Percentiles rank a stretch among this genome's conserved stretches.
These are phyloP conservation scores for Tinospora cordifolia DNA, from an alignment of 164 flowering plant genomes.

Conservation along the genomic window DNA sequence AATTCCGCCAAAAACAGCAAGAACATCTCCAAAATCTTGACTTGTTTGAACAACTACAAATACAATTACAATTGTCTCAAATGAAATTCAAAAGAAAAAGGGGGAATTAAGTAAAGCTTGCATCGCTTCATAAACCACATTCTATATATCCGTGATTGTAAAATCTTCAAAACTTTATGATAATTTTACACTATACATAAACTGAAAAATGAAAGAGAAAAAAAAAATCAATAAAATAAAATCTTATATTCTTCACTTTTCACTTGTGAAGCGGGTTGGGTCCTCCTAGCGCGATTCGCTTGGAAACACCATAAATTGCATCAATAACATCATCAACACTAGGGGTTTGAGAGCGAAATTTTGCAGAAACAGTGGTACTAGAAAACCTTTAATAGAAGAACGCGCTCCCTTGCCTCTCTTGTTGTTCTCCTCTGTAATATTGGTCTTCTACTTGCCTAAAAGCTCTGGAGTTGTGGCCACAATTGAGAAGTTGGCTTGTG, in stretches of 20 bases:
- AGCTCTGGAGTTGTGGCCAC: not conserved
- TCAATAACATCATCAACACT: not conserved
- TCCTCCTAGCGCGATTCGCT: conserved; percentile 23
- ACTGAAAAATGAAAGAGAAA: not conserved
- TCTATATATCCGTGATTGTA: not conserved
- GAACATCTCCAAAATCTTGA: not conserved
- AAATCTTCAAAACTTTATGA: not conserved
- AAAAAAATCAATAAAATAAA: not conserved
- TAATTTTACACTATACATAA: not conserved
- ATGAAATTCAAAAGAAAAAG: not conserved
- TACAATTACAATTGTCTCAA: not conserved
- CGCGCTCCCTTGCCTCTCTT: not conserved
- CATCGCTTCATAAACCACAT: not conserved
- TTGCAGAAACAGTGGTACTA: not conserved
- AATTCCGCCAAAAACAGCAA: not conserved
- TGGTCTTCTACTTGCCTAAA: not conserved
- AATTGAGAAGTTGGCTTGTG: not conserved
- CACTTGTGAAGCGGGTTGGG: conserved; percentile 43
- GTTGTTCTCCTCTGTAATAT: not conserved
- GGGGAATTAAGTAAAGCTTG: not conserved
- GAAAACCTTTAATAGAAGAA: not conserved
- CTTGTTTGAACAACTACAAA: not conserved
- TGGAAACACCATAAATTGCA: conserved; percentile 18
- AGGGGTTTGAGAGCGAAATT: not conserved
- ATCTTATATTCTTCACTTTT: no score